These are phyloP conservation scores for Drechslerella dactyloides DNA, from an alignment of 2,329 filamentous ascomycete species.

Conservation along the genomic window DNA sequence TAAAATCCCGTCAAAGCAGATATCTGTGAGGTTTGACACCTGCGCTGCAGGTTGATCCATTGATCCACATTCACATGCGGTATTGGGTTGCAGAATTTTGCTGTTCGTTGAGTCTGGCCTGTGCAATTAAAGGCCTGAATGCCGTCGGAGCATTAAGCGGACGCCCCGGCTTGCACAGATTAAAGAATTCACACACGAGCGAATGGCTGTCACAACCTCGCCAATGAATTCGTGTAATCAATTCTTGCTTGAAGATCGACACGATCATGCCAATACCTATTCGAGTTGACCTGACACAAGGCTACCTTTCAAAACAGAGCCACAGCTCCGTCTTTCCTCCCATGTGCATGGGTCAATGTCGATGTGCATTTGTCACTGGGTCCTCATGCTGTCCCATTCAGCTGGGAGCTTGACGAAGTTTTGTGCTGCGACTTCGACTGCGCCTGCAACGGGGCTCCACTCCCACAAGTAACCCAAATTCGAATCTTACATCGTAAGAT, in stretches of 20 bases:
- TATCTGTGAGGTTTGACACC: background rate
- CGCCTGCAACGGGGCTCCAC: background rate
- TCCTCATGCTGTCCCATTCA: background rate
- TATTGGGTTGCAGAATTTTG: background rate
- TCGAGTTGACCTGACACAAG: slow-evolving; percentile 10
- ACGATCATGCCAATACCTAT: slow-evolving; percentile 17
- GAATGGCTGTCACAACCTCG: slow-evolving; percentile 8
- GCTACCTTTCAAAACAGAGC: slow-evolving; percentile 12
- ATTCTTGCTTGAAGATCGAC: slow-evolving; percentile 6
- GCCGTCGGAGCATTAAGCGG: background rate
- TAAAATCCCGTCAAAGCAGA: background rate
- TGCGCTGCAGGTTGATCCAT: background rate
- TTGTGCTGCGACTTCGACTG: background rate
- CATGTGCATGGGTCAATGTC: slow-evolving; percentile 7
- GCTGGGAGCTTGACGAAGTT: background rate
- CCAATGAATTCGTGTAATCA: slow-evolving; percentile 18
- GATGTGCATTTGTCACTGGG: slow-evolving; percentile 10
- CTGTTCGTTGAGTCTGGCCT: background rate
- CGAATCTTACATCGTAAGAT: background rate
- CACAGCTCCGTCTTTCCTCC: slow-evolving; percentile 20
- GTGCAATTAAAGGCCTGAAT: slow-evolving; percentile 3
- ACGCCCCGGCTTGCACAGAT: background rate
- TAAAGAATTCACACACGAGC: background rate
- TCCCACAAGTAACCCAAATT: background rate
- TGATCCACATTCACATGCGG: background rate